Conservation (phyloP, 768 basidiomycete genomes). For the Chiua virens region DNA sequence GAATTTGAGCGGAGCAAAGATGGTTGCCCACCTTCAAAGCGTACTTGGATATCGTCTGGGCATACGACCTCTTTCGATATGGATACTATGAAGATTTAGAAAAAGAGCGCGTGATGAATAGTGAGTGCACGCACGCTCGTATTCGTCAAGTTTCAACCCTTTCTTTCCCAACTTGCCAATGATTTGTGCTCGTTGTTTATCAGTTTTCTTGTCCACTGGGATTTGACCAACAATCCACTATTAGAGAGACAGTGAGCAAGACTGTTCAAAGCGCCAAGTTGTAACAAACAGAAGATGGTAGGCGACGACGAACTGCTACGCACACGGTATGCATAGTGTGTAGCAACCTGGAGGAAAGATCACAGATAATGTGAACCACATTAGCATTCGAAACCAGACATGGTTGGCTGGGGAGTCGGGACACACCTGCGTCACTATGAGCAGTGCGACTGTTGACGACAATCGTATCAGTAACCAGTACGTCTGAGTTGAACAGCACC, state of each 20-base stretch:
- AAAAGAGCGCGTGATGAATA: background rate
- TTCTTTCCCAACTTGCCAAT: constrained; percentile 70
- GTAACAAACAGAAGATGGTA: background rate
- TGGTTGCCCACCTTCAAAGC: constrained; percentile 60
- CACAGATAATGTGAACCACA: background rate
- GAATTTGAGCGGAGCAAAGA: background rate
- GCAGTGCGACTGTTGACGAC: constrained; percentile 44
- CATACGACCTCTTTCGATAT: constrained; percentile 94
- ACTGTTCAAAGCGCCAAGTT: background rate
- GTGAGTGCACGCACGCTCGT: constrained; percentile 65
- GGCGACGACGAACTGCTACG: constrained; percentile 22
- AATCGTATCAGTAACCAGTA: constrained; percentile 7
- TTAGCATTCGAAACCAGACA: background rate
- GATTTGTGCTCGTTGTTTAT: constrained; percentile 69
- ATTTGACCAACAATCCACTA: constrained; percentile 67
- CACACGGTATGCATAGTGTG: constrained; percentile 75
- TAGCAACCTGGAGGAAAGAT: constrained; percentile 56
- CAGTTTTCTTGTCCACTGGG: constrained; percentile 57
- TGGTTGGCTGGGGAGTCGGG: background rate
- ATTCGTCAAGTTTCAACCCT: constrained; percentile 80
- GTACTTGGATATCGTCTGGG: constrained; percentile 81
- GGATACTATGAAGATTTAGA: constrained; percentile 49
- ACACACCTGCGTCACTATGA: constrained; percentile 53
- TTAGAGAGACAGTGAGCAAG: background rate
- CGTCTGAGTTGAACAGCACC: background rate